phyloP scores from a whole-genome alignment of 768 basidiomycete species.

The Mycena rosella region DNA sequence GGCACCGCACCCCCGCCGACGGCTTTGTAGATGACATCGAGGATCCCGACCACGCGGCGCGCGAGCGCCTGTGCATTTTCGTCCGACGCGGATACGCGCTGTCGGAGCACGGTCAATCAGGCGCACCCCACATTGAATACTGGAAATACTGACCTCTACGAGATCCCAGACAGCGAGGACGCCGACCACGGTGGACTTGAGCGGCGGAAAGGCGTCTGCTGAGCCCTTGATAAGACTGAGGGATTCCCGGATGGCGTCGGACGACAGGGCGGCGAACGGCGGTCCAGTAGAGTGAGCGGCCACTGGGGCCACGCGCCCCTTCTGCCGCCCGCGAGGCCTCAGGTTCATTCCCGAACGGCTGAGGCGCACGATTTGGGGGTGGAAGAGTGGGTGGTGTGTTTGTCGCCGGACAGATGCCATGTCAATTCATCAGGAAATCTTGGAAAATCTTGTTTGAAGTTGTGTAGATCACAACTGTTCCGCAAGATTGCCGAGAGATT shows the following conservation, averaged over 20 bases:
- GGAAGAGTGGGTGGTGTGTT: too few relatives aligned
- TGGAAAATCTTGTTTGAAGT: too few relatives aligned
- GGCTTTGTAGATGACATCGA: constrained; percentile 4
- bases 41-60: background rate
- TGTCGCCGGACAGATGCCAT: too few relatives aligned
- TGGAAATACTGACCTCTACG: background rate
- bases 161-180: constrained; percentile 6
- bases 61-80: background rate
- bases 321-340: too few relatives aligned
- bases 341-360: too few relatives aligned
- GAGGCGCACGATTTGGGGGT: too few relatives aligned
- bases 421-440: too few relatives aligned
- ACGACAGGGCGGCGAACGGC: background rate
- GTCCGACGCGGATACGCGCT: background rate
- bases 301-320: too few relatives aligned
- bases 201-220: background rate
- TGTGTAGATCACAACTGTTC: too few relatives aligned
- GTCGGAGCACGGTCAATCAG: too few relatives aligned
- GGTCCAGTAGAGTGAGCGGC: too few relatives aligned
- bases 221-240: background rate
- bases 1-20: background rate
- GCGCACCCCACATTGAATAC: background rate
- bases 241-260: background rate
- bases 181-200: background rate
- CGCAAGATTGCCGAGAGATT: too few relatives aligned